Base-by-base conservation (phyloP, 225 moss, liverwort and hornwort species). In the Pseudoscleropodium purum region DNA sequence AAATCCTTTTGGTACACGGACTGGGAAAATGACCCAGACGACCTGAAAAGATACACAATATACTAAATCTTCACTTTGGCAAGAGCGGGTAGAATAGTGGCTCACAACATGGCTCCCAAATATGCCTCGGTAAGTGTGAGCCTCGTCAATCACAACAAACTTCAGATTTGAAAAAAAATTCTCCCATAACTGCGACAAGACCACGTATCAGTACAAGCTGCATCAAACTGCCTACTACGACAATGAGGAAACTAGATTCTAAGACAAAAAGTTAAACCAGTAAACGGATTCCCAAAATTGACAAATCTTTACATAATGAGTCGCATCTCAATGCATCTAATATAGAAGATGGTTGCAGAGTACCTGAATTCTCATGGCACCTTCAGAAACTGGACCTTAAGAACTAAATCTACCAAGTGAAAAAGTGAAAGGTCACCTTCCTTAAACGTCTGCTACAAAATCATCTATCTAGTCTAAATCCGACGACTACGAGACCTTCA, bases 31-130 rank as follows among this genome's bases (percentile, higher is more conserved):
- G 75, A 72, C 27, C 31, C 47, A 85, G 61, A 37, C 54, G 72
- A 66, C 52, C 45, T 61, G 30, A 27, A 92, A 67, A 85, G 45
- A 47, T 82, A n/a, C 37, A 86, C 56, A 74, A 36, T 31, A 69
- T 11, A 84, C 43, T 45, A 78, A 77, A 84, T 85, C 43, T 75
- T 30, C 43, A 59, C 59, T 75, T 85, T 24, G 59, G 60, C 49
- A 91, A 83, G 73, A 31, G 85, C 72, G 87, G 39, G 64, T 75
- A 86, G 29, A 74, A 81, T 31, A 84, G 82, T 62, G 62, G 69
- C 94, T 93, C 90, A 94, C 95, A 91, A 95, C 95, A 91, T 95
- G 95, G 84, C 95, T 95, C 85, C 95, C 95, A 84, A 95, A 95
- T 81, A 95, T 93, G 88, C 95, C 95, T 92, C 95, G 91, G 89